These are phyloP conservation scores for Vitis labrusca DNA, from an alignment of 164 flowering plant genomes.

Conservation along the genomic window DNA sequence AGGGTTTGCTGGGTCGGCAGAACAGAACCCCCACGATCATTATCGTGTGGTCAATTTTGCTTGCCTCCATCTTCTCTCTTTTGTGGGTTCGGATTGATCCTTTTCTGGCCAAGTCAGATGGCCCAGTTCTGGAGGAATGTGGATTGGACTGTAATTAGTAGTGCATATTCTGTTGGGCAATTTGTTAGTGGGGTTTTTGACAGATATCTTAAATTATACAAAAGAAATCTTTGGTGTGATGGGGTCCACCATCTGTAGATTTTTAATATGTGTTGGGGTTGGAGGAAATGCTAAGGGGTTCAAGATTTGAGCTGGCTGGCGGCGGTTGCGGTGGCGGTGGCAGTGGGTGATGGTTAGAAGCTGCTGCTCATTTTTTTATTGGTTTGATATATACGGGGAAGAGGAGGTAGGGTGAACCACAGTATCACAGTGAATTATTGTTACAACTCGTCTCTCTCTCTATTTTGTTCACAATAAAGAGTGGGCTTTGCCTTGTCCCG, in stretches of 20 bases:
- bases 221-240: background rate
- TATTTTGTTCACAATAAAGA: background rate
- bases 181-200: too few species aligned
- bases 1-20: constrained; percentile 60
- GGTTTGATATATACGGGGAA: background rate
- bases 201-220: background rate
- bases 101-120: constrained; percentile 48
- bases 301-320: background rate
- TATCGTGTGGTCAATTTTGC: constrained; percentile 64
- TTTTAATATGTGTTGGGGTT: background rate
- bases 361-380: background rate
- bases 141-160: constrained; percentile 55
- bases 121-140: constrained; percentile 54
- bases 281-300: background rate
- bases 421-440: background rate
- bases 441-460: background rate
- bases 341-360: too few species aligned
- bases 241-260: background rate
- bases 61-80: constrained; percentile 67
- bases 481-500: background rate
- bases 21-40: constrained; percentile 64
- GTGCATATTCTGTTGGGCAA: background rate
- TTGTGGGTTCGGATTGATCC: constrained; percentile 73
- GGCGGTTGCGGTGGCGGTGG: background rate
- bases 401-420: background rate